These are phyloP conservation scores for Aegilops sharonensis DNA, from an alignment of 176 grass and related monocot genomes.

Conservation along the genomic window DNA sequence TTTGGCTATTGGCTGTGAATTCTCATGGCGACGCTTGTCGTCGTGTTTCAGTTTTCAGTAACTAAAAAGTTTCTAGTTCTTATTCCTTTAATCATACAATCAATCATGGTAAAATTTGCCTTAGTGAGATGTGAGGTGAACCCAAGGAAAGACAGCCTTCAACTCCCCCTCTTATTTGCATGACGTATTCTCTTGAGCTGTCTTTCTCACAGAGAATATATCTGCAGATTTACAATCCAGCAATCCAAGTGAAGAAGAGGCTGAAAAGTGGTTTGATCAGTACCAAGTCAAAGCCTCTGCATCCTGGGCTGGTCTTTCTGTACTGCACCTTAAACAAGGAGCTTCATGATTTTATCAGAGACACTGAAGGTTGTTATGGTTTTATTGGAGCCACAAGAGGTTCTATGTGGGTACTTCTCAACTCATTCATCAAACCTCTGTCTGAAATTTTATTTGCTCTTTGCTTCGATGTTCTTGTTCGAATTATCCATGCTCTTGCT, in stretches of 20 bases:
- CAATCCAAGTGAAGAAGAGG: constrained; percentile 48
- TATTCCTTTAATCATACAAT: background rate
- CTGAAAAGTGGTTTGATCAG: constrained; percentile 58
- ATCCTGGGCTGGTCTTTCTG: constrained; percentile 76
- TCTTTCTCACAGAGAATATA: background rate
- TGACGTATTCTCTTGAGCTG: background rate
- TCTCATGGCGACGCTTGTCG: background rate
- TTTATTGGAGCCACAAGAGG: constrained; percentile 85
- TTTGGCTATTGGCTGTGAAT: background rate
- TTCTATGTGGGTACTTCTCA: constrained; percentile 45
- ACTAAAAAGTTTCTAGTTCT: background rate
- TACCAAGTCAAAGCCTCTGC: constrained; percentile 64
- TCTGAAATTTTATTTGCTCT: background rate
- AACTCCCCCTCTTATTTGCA: background rate
- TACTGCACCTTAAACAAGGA: constrained; percentile 77
- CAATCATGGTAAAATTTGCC: background rate
- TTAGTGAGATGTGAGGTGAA: background rate
- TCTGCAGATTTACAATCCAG: constrained; percentile 80
- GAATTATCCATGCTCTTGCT: background rate
- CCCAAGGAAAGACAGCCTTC: background rate
- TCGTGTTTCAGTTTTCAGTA: background rate
- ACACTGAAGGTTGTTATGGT: constrained; percentile 65
- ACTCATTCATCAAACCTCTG: background rate
- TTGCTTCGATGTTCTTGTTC: background rate
- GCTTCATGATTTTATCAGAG: constrained; percentile 79